A percentile compares a stretch with the other conserved stretches of the same genome.
Conservation (phyloP, 2,329 filamentous ascomycete genomes). For the Colletotrichum theobromicola region DNA sequence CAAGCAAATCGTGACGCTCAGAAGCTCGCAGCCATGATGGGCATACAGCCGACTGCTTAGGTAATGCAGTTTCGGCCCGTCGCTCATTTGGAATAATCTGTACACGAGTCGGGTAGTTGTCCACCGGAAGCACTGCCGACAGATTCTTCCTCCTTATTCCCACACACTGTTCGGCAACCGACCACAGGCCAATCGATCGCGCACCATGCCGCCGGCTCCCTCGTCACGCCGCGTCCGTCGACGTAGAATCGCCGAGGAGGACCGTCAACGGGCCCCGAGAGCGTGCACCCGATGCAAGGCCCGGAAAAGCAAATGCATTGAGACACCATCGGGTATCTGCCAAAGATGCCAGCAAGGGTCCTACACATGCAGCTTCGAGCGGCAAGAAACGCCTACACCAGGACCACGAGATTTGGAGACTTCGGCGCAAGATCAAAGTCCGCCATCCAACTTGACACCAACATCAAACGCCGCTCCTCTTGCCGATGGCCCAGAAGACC, state of each 20-base stretch:
- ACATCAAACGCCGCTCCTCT: background rate
- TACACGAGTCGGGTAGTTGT: background rate
- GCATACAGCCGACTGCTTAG: background rate
- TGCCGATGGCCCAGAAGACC: background rate
- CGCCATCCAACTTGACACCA: conserved; percentile 12
- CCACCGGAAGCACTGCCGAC: background rate
- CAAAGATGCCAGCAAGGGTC: conserved; percentile 31
- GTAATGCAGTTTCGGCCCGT: background rate
- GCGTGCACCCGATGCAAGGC: conserved; percentile 39
- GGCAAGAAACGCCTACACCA: background rate
- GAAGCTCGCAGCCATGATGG: background rate
- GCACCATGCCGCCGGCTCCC: background rate
- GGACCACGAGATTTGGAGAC: background rate
- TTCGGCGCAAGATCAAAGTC: background rate
- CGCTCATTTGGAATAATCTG: background rate
- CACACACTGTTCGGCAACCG: background rate
- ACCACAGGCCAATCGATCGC: background rate
- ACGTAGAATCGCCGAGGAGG: conserved; percentile 33
- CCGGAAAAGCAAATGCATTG: conserved; percentile 38
- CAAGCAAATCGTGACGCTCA: background rate
- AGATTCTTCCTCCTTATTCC: background rate
- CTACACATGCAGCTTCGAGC: conserved; percentile 23
- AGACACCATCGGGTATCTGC: conserved; percentile 28
- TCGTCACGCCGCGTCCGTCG: conserved; percentile 8
- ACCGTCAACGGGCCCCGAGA: conserved; percentile 35